A percentile compares a stretch with the other conserved stretches of the same genome.
Conservation (phyloP, 768 basidiomycete species). For the Lactarius vividus region DNA sequence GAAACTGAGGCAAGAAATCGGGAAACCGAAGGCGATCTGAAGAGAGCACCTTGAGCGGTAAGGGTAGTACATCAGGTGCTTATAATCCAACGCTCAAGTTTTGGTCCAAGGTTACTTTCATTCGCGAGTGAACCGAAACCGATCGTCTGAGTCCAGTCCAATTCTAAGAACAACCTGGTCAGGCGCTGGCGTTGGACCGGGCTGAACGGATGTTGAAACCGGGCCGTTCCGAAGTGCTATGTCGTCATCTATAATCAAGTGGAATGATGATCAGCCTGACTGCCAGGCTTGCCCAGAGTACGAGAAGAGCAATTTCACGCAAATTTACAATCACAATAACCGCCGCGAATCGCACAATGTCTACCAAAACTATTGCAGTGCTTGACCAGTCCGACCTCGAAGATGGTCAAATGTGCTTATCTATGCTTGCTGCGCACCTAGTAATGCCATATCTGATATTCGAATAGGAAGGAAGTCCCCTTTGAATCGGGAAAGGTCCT, state of each 20-base stretch:
- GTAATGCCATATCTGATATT: neutral
- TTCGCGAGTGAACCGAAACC: neutral
- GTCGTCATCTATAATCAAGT: neutral
- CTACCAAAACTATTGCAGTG: constrained; percentile 46
- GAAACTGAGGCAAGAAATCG: neutral
- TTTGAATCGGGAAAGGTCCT: constrained; percentile 80
- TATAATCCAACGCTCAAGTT: neutral
- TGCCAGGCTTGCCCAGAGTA: neutral
- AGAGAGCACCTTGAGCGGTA: neutral
- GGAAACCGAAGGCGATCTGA: neutral
- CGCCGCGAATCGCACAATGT: constrained; percentile 31
- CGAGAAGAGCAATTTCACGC: neutral
- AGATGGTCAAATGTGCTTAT: constrained; percentile 54
- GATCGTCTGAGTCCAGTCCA: neutral
- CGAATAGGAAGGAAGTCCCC: constrained; percentile 71
- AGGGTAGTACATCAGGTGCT: neutral
- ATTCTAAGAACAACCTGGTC: neutral
- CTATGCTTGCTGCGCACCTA: neutral
- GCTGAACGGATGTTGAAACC: neutral
- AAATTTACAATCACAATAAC: neutral
- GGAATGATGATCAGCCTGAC: neutral
- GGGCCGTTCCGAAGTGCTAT: neutral
- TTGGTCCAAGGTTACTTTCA: neutral
- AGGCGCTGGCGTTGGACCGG: neutral
- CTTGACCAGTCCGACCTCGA: constrained; percentile 46